These are phyloP conservation scores for Boletus barrowsii DNA, from an alignment of 768 basidiomycete species.

Conservation along the genomic window DNA sequence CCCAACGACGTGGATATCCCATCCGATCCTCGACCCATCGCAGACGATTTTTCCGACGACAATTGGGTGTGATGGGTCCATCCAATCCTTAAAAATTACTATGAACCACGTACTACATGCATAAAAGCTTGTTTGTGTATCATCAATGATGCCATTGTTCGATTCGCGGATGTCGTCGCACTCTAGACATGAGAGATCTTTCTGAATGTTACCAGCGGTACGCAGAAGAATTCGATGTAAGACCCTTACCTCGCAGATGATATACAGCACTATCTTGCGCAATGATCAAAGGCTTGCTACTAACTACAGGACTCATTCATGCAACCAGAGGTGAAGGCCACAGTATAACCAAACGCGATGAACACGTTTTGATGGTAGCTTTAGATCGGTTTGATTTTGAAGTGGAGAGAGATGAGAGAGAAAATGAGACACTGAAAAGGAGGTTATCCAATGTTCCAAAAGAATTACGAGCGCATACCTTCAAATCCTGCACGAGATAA, in stretches of 20 bases:
- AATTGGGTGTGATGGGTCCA: conserved; percentile 15
- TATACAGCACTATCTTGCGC: conserved; percentile 29
- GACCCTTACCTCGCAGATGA: conserved; percentile 17
- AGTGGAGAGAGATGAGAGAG: conserved; percentile 96
- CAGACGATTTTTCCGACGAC: conserved; percentile 27
- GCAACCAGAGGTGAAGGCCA: not conserved
- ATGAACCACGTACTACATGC: no score
- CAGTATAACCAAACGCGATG: not conserved
- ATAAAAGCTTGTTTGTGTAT: no score
- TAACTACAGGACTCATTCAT: conserved; percentile 9
- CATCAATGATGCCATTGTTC: no score
- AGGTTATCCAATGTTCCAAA: not conserved
- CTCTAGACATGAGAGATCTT: no score
- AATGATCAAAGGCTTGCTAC: conserved; percentile 3
- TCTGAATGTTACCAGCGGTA: no score
- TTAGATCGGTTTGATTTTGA: conserved; percentile 99
- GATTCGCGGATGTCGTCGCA: no score
- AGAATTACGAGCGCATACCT: conserved; percentile 46
- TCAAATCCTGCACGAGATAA: conserved; percentile 97
- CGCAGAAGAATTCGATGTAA: not conserved
- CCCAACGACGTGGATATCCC: conserved; percentile 12
- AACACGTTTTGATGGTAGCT: not conserved
- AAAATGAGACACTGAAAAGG: conserved; percentile 85
- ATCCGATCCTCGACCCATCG: conserved; percentile 5
- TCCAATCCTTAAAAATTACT: no score